Conservation (phyloP, 352 stramenopile genomes). For the Pythium inflatum region DNA sequence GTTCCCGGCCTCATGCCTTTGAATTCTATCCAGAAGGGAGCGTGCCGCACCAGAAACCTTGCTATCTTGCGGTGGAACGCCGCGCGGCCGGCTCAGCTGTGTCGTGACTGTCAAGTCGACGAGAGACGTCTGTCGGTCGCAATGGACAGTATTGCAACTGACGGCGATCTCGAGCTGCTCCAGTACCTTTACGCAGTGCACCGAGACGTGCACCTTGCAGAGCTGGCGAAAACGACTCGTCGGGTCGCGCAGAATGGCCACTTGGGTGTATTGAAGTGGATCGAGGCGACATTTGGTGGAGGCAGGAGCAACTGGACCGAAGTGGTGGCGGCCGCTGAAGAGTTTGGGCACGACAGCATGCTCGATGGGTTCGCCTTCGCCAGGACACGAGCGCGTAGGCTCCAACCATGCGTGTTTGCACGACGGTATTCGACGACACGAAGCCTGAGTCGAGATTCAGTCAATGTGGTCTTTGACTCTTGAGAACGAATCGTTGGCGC, state of each 20-base stretch:
- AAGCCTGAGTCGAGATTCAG: too few relatives aligned
- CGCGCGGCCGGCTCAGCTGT: not conserved
- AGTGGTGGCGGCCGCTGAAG: not conserved
- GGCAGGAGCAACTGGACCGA: not conserved
- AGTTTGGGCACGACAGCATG: not conserved
- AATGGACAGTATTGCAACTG: not conserved
- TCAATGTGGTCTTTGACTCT: too few relatives aligned
- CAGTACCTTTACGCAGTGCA: not conserved
- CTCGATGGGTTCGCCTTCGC: not conserved
- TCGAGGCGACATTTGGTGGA: not conserved
- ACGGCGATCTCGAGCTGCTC: not conserved
- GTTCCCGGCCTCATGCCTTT: too few relatives aligned
- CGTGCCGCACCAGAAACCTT: not conserved
- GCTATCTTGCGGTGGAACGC: not conserved
- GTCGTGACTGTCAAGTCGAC: not conserved
- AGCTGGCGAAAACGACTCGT: not conserved
- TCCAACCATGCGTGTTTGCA: not conserved
- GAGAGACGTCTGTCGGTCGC: not conserved
- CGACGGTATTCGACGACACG: too few relatives aligned
- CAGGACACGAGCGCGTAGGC: not conserved
- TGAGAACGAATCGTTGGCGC: too few relatives aligned
- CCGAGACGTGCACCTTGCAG: not conserved
- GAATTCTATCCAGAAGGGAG: not conserved
- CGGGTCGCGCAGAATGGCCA: not conserved
- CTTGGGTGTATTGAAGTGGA: slow-evolving; percentile 1